Conservation (phyloP, 73 alveolate species). For the Paramecium caudatum region DNA sequence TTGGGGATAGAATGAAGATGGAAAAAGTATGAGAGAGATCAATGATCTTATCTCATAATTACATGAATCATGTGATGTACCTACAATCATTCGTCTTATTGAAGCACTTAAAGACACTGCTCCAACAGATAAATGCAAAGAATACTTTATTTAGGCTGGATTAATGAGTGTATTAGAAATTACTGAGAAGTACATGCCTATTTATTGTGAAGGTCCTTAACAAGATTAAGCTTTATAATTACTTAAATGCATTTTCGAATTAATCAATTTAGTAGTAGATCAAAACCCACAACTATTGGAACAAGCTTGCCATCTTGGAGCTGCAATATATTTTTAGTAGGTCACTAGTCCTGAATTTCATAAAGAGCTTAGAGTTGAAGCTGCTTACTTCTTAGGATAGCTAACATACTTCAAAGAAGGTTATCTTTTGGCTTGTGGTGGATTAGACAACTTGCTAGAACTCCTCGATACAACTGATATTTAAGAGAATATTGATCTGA, state of each 20-base stretch:
- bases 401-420: slow-evolving; percentile 49
- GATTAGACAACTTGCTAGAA: slow-evolving; percentile 75
- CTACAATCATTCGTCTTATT: background rate
- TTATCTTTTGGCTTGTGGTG: slow-evolving; percentile 73
- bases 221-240: slow-evolving; percentile 67
- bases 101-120: slow-evolving; percentile 9
- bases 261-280: slow-evolving; percentile 75
- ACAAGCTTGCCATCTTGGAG: slow-evolving; percentile 73
- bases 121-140: slow-evolving; percentile 57
- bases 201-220: slow-evolving; percentile 50
- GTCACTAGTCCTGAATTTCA: slow-evolving; percentile 72
- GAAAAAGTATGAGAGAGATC: slow-evolving; percentile 58
- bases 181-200: slow-evolving; percentile 70
- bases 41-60: slow-evolving; percentile 22
- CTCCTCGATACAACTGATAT: slow-evolving; percentile 75
- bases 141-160: slow-evolving; percentile 51
- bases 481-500: slow-evolving; percentile 71
- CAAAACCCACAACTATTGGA: slow-evolving; percentile 69
- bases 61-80: background rate
- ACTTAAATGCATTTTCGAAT: slow-evolving; percentile 63
- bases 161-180: background rate
- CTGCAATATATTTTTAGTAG: slow-evolving; percentile 53
- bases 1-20: slow-evolving; percentile 71
- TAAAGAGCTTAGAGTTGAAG: slow-evolving; percentile 80
- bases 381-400: slow-evolving; percentile 77